Evolutionary conservation across 2,329 filamentous ascomycete genomes (phyloP).

Genomic region (Fusarium sp.): DNA sequence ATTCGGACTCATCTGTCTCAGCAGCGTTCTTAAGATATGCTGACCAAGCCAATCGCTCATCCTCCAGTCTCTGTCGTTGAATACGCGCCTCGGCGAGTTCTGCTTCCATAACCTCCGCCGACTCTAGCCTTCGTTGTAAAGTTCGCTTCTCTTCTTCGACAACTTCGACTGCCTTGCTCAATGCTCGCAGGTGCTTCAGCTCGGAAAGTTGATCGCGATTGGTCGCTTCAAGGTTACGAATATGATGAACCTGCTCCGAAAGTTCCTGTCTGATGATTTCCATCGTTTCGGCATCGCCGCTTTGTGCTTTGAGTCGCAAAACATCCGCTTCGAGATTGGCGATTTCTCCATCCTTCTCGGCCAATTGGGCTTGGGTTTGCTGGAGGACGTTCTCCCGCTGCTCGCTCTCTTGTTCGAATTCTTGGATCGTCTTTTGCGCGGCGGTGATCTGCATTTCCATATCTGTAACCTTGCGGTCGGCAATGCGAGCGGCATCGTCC

Average conservation of each 20-base stretch:
- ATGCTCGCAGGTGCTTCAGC: slow-evolving; percentile 82
- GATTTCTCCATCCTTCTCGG: slow-evolving; percentile 76
- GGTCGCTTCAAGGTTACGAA: slow-evolving; percentile 82
- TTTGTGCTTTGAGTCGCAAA: slow-evolving; percentile 85
- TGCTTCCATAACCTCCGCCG: slow-evolving; percentile 78
- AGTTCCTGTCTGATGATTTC: slow-evolving; percentile 88
- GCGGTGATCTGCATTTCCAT: slow-evolving; percentile 66
- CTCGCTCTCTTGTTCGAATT: slow-evolving; percentile 70
- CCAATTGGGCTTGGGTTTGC: slow-evolving; percentile 74
- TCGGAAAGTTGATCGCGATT: slow-evolving; percentile 85
- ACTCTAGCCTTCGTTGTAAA: slow-evolving; percentile 81
- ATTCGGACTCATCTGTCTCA: slow-evolving; percentile 74
- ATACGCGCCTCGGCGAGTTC: slow-evolving; percentile 84
- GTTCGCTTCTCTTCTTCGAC: slow-evolving; percentile 95
- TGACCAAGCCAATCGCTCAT: slow-evolving; percentile 89
- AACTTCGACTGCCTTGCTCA: slow-evolving; percentile 89
- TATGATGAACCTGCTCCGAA: slow-evolving; percentile 91
- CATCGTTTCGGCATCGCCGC: slow-evolving; percentile 87
- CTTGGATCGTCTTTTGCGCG: slow-evolving; percentile 64
- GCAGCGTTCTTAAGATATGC: slow-evolving; percentile 82
- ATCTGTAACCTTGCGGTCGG: slow-evolving; percentile 67
- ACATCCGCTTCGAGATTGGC: slow-evolving; percentile 86
- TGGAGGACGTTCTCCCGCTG: slow-evolving; percentile 69
- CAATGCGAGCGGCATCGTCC: slow-evolving; percentile 76
- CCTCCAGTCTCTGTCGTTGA: slow-evolving; percentile 87